Base-by-base conservation (phyloP, 2,329 filamentous ascomycete species). In the Cladophialophora yegresii region DNA sequence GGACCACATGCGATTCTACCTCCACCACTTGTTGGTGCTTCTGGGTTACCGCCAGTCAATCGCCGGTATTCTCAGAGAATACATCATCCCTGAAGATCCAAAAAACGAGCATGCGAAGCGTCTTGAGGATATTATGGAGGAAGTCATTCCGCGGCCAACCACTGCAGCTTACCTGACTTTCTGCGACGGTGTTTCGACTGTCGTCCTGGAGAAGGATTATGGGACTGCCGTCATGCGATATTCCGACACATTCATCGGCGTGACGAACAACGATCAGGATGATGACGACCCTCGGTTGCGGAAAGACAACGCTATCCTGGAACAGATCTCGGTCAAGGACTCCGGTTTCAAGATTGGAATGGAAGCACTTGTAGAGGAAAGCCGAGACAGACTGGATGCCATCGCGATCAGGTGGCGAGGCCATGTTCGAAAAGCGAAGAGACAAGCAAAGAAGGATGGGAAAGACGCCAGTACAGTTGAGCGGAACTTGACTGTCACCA, bases 121-220 rank as follows among this genome's bases (percentile, higher is more conserved):
- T 10, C 66, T 74, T 9, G 67, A 70, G 2, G 61, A 64, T 6
- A 63, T 66, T 6, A 33, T 62, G 2, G 64, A 62, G 28, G 64
- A 58, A 7, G 71, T 79, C 9, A 74, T 79, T 2, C 64, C 66
- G 0, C 71, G 76, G 2, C 77, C 74, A 1, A 82, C 82, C 0
- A 82, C 85, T 16, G 83, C 84, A 1, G 84, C 83, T 43, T 88
- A 87, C 69, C 69, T 87, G 1, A 81, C 82, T 32, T 80, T 87
- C 66, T 82, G 83, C 67, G 79, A 85, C 54, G 83, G 83, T 0
- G 60, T 64, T 0, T 74, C 77, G 51, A 81, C 81, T 1, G 72
- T 80, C 0, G 76, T 83, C 0, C 75, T 88, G 54, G 84, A 87
- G 68, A 87, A 87, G 70, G 85, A 87, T 69, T 77, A 81, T 60